phyloP scores from a whole-genome alignment of 139 green algal species.

The Pleodorina starrii region DNA sequence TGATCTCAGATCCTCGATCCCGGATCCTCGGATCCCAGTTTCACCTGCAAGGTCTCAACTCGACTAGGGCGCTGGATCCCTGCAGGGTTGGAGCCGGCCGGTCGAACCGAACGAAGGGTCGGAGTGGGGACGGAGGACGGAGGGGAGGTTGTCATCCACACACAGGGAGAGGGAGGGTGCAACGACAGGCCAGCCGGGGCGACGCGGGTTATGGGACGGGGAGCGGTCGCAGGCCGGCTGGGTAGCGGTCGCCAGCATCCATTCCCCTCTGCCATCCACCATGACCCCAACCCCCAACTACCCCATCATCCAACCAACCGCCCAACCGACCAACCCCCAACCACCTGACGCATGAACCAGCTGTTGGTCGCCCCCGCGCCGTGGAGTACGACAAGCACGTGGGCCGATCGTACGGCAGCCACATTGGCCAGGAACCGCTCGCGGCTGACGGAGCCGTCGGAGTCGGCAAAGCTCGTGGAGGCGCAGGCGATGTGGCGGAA shows the following conservation, averaged over 20 bases:
- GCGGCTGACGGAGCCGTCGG: neutral
- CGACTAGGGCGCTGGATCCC: neutral
- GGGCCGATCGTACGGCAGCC: constrained; percentile 10
- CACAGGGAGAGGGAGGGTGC: neutral
- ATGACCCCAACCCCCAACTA: no score
- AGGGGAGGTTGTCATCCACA: neutral
- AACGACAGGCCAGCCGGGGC: neutral
- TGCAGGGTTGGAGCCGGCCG: neutral
- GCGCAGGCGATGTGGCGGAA: neutral
- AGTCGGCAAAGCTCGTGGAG: neutral
- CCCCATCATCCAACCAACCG: no score
- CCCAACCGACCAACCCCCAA: neutral
- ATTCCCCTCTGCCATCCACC: no score
- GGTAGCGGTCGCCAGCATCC: no score
- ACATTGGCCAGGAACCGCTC: constrained; percentile 21
- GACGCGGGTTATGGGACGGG: no score
- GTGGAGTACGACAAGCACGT: constrained; percentile 42
- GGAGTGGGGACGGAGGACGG: neutral
- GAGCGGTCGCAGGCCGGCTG: no score
- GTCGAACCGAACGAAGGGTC: neutral
- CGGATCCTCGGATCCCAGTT: neutral
- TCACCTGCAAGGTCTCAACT: constrained; percentile 1
- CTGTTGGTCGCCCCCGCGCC: constrained; percentile 28
- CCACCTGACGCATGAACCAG: constrained; percentile 31
- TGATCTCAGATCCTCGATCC: no score